phyloP scores from a whole-genome alignment of 345 rosid genomes.

The Lagerstroemia speciosa region DNA sequence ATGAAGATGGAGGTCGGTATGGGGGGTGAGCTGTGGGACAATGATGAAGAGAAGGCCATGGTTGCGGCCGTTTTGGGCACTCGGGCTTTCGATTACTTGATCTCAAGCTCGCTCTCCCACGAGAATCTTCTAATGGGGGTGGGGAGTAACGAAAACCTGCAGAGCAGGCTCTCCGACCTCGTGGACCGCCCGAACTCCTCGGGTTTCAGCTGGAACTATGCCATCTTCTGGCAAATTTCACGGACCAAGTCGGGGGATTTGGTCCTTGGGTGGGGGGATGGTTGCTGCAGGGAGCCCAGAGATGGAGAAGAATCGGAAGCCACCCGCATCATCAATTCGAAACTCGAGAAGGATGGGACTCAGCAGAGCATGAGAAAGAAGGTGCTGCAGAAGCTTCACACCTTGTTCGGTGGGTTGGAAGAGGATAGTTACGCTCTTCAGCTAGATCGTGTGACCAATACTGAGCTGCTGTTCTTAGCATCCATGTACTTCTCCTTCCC shows the following conservation, averaged over 20 bases:
- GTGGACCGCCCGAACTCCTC: conserved; percentile 65
- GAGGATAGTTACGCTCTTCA: conserved; percentile 77
- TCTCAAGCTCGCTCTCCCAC: conserved; percentile 54
- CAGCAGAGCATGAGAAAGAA: conserved; percentile 83
- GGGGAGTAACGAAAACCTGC: conserved; percentile 62
- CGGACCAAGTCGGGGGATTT: conserved; percentile 73
- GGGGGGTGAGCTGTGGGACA: conserved; percentile 43
- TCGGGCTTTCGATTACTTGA: conserved; percentile 62
- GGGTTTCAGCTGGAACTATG: conserved; percentile 94
- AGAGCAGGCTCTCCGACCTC: conserved; percentile 82
- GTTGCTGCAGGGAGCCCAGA: conserved; percentile 83
- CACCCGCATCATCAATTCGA: conserved; percentile 22
- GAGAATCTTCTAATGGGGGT: conserved; percentile 50
- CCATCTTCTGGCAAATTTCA: conserved; percentile 91
- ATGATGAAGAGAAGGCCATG: conserved; percentile 65
- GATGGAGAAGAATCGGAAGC: conserved; percentile 64
- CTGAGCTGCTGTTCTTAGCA: conserved; percentile 85
- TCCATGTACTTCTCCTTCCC: conserved; percentile 98
- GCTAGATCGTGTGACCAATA: conserved; percentile 83
- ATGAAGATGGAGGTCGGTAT: conserved; percentile 50
- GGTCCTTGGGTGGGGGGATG: conserved; percentile 99
- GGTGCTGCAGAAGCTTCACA: conserved; percentile 79
- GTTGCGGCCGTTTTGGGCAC: conserved; percentile 68
- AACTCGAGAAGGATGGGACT: conserved; percentile 39
- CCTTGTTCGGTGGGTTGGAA: conserved; percentile 73